Base-by-base conservation (phyloP, 2,329 filamentous ascomycete genomes). In the Dactylonectria estremocensis region DNA sequence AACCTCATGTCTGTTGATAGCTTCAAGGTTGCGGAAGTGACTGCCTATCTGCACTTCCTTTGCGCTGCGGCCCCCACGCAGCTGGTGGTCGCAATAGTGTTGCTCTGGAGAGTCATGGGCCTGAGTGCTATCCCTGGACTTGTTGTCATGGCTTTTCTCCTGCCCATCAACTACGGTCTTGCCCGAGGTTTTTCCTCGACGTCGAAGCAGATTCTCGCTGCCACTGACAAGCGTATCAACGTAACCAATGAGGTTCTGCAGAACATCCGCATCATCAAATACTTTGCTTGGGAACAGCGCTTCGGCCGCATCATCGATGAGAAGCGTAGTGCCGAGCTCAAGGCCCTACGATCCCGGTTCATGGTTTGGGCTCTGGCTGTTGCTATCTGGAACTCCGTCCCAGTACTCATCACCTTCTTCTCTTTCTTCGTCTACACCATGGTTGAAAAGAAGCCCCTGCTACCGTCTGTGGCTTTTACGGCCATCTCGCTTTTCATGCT, bases 1-100 rank as follows among this genome's bases (percentile, higher is more conserved):
- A 99, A 98, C 80, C 86, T 99, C 72, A 99, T 99, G 96, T 97
- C 96, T 11, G 97, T 99, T 46, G 97, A 99, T 84, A 98, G 95
- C 54, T 98, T 98, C 89, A 99, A 99, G 83, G 94, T 99, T 62
- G 93, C 94, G 69, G 96, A 99, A 79, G 92, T 97, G 66, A 96
- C 94, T 43, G 93, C 95, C 0, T 99, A 99, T 79, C 85, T 99
- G 35, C 96, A 99, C 81, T 99, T 97, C 81, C 85, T 99, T n/a
- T 93, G 95, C 85, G 95, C 95, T 0, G 91, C 93, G 68, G 95
- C 95, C 1, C 96, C 96, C 0, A 93, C 96, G 0, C 95, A 98
- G 81, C 88, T 99, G 45, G 83, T 93, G 52, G 89, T 98, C 52
- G 93, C 95, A 5, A 87, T 98, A 68, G 84, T 89, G 18, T 85